Percentiles rank a stretch among this genome's conserved stretches.
Evolutionary conservation across 2,329 filamentous ascomycete species (phyloP).

Genomic region (Paecilomyces formosus): DNA sequence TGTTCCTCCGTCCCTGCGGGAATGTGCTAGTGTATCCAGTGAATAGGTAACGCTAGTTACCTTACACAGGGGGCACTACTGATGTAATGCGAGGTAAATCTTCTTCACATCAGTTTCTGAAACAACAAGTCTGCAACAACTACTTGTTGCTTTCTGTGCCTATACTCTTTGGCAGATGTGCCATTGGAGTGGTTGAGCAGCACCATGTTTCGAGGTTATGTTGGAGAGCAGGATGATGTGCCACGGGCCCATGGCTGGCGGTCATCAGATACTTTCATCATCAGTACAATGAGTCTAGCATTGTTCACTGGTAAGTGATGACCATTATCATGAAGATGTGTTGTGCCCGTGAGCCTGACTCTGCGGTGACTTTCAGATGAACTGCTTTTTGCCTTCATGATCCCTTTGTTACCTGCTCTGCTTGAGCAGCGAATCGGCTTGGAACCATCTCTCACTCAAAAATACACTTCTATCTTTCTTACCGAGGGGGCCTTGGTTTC

Average conservation of each 20-base stretch:
- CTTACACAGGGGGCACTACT: background rate
- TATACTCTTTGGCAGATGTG: background rate
- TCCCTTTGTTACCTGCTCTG: constrained; percentile 12
- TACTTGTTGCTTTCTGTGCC: background rate
- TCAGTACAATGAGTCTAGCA: background rate
- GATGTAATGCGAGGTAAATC: background rate
- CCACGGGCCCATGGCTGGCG: background rate
- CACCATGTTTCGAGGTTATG: background rate
- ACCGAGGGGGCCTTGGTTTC: constrained; percentile 13
- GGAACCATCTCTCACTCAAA: background rate
- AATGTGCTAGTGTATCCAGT: background rate
- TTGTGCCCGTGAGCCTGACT: background rate
- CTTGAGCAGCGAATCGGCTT: constrained; percentile 5
- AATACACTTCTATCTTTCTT: background rate
- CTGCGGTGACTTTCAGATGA: constrained; percentile 7
- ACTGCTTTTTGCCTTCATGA: constrained; percentile 14
- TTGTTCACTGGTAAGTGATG: background rate
- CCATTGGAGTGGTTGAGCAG: background rate
- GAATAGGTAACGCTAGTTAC: background rate
- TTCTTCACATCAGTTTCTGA: background rate
- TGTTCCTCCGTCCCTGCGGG: background rate
- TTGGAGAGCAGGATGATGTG: background rate
- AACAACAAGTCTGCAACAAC: background rate
- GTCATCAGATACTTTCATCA: background rate
- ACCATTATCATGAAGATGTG: background rate